Conservation (phyloP, 2,329 filamentous ascomycete genomes). For the Hymenoscyphus occultus region DNA sequence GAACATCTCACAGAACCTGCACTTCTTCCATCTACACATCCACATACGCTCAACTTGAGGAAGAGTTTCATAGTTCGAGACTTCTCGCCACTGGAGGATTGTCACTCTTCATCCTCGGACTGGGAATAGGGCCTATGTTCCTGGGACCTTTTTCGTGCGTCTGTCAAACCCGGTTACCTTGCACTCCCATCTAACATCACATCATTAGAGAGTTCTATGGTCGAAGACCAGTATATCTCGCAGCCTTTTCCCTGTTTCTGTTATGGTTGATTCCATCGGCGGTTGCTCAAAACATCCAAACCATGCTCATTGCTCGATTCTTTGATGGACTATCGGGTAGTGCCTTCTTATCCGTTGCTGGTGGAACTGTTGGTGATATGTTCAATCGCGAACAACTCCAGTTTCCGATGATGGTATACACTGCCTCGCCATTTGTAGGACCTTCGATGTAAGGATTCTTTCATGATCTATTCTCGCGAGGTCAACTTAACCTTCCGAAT, state of each 20-base stretch:
- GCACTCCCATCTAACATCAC: constrained; percentile 4
- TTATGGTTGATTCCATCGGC: constrained; percentile 81
- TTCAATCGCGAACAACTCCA: constrained; percentile 68
- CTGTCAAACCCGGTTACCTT: constrained; percentile 11
- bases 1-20: constrained; percentile 58
- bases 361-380: constrained; percentile 80
- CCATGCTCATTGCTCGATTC: constrained; percentile 75
- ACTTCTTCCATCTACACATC: constrained; percentile 86
- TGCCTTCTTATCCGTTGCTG: constrained; percentile 70
- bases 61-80: constrained; percentile 68
- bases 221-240: constrained; percentile 74
- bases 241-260: constrained; percentile 69
- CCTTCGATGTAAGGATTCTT: constrained; percentile 42
- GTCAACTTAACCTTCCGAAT: not conserved
- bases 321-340: constrained; percentile 70
- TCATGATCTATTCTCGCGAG: not conserved
- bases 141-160: constrained; percentile 50
- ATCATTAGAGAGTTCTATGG: constrained; percentile 65
- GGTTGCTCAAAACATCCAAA: constrained; percentile 76
- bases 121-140: constrained; percentile 57
- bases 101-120: constrained; percentile 78
- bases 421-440: constrained; percentile 62
- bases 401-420: constrained; percentile 80
- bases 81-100: constrained; percentile 77
- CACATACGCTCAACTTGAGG: constrained; percentile 73